These are phyloP conservation scores for Suhomyces canberraensis DNA, from an alignment of 805 yeast genomes.

Conservation along the genomic window DNA sequence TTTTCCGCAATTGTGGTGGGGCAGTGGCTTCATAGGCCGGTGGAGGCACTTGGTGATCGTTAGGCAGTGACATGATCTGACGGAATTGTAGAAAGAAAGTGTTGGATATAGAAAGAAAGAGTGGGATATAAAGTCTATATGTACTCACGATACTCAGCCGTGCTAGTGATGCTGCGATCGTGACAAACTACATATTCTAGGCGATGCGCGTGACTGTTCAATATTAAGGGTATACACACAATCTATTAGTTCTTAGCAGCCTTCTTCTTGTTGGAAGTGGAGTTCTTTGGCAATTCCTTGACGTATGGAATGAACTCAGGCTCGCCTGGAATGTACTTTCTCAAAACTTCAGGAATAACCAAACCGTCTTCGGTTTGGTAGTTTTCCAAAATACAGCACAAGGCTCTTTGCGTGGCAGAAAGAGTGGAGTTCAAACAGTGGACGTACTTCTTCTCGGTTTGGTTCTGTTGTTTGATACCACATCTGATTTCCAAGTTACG, in stretches of 20 bases:
- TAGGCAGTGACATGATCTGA: no score
- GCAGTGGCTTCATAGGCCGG: conserved; percentile 9
- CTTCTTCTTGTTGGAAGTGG: conserved; percentile 71
- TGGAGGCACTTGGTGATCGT: no score
- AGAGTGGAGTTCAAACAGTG: conserved; percentile 97
- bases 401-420: conserved; percentile 97
- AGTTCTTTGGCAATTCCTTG: conserved; percentile 91
- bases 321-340: conserved; percentile 96
- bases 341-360: conserved; percentile 88
- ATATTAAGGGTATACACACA: not conserved
- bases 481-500: conserved; percentile 98
- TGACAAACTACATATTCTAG: no score
- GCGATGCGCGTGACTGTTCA: no score
- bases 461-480: conserved; percentile 94
- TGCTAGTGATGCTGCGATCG: no score
- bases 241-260: conserved; percentile 5
- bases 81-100: not conserved
- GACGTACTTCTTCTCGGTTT: conserved; percentile 94
- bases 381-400: conserved; percentile 95
- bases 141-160: not conserved
- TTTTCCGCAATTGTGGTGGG: conserved; percentile 5
- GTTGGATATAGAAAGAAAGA: not conserved
- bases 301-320: conserved; percentile 93
- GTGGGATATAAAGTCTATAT: not conserved
- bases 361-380: conserved; percentile 97